Evolutionary conservation across 108 stramenopile species (phyloP), one percentile per base, ranked within the genome.

Genomic region (Asterionellopsis glacialis): DNA sequence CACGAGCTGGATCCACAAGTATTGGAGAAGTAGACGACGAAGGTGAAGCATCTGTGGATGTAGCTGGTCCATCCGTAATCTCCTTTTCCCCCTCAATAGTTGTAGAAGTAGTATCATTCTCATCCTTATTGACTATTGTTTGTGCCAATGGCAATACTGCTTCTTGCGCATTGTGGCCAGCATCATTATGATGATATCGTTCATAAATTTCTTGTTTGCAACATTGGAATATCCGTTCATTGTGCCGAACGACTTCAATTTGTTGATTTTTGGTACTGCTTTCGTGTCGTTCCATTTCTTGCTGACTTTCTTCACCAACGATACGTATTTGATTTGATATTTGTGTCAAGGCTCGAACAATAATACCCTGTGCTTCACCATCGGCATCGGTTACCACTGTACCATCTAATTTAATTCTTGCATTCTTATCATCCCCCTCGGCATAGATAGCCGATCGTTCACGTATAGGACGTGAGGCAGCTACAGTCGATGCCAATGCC

Each of bases 371-470:
- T 11, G 83, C 78, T 0, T 69, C 69, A 39, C 73, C 56, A 56
- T 84, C 83, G 21, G 83, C 83, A 64, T 84, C 73, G 11, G 83
- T 84, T 1, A 84, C 83, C 53, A 80, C 61, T 5, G 68, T 62
- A 27, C 83, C 83, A 67, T 84, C 83, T 12, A 33, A 43, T 44
- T 84, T 84, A 48, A 61, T 43, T 19, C 77, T 66, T 0, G 66
- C 58, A 45, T 82, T 82, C 24, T 71, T 61, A 15, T 56, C 27
- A 19, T 64, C 64, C 11, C 23, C 21, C 0, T 50, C 42, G 59
- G 27, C 57, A 26, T 58, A 12, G 57, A 33, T 45, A 11, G 40
- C 24, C 11, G 47, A 50, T 9, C 44, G 40, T 51, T 44, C 43
- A 14, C 19, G 60, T 60, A 83, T 80, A 28, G 69, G 63, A 21